Base-by-base conservation (phyloP, 2,329 filamentous ascomycete species). In the Colletotrichum sp. region DNA sequence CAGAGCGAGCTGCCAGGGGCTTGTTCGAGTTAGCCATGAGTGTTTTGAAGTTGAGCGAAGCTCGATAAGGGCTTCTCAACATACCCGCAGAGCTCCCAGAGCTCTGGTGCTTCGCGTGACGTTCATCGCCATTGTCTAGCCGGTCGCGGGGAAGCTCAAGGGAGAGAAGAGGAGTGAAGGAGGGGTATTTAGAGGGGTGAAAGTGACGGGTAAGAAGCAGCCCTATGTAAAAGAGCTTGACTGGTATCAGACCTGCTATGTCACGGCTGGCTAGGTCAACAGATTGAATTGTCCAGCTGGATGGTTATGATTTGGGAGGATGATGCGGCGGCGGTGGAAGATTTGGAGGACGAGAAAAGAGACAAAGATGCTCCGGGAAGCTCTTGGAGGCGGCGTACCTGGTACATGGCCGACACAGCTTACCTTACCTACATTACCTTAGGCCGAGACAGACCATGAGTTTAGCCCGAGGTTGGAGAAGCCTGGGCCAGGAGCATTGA, bases 71-170 rank as follows among this genome's bases (percentile, higher is more conserved):
- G 30, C 10, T 27, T 39, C 2, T 1, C n/a, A 30, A 81, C 88
- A 82, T 87, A 94, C 93, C 87, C 91, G 91, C 74, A 93, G 84
- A 79, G 90, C 90, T 84, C 91, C 88, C 79, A 94, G 85, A 80
- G 92, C 93, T 85, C 90, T 89, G 58, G 91, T 88, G 71, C 92
- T 91, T 79, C 88, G 87, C 84, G 91, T 89, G 74, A 93, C 85
- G 80, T 90, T 92, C 84, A 94, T 87, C 70, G 93, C 90, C 93
- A 95, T 94, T 77, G 81, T 84, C 79, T 27, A 27, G 48, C 16
- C 39, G 67, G 66, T 18, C 15, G 34, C n/a, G 70, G 55, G 73
- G 64, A 62, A 58, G 5, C 43, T 15, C 39, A 66, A 43, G 75
- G 56, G 75, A 68, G 28, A 15, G 32, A 62, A 4, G 36, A 32